Base-by-base conservation (phyloP, 352 stramenopile species). In the Phytophthora sansomeana region DNA sequence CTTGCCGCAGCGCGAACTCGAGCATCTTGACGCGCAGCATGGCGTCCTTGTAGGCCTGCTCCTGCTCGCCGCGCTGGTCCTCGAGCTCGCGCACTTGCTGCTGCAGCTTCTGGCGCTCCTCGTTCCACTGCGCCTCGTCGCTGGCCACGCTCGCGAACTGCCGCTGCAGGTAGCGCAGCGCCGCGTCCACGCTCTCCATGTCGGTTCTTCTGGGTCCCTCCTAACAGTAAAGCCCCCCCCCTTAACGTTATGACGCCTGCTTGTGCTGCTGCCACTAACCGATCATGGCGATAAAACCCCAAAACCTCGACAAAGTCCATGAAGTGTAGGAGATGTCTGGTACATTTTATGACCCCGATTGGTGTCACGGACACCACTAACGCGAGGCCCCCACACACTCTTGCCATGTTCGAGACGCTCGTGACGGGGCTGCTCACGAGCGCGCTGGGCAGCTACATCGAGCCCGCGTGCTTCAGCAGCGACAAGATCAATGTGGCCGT, bases 401-500 rank as follows among this genome's bases (percentile, higher is more conserved):
- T 51, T 16, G 41, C 39, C 43, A 96, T 96, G 89, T 95, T 96
- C 61, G 89, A 96, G 83, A 92, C 85, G 67, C 83, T 95, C 32
- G 89, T 95, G 39, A 92, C 87, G 53, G 80, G 86, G 60, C 68
- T 96, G 59, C 77, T 96, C 42, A 96, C 89, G 53, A 92, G 83
- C 55, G 82, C 90, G 21, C 81, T 96, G 47, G 89, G 89, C 54
- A 95, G 63, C 80, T 95, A 92, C 80, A 93, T 96, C 63, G 87
- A 96, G 54, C 78, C 87, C 26, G 82, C 80, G 49, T 95, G 89
- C 82, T 96, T 96, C 70, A 93, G 85, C 67, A 89, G 77, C 59
- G 86, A 96, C 76, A 95, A 95, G 58, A 93, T 96, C 59, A 95
- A 91, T 70, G 80, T 96, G 38, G 85, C 76, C 14, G 87, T 96